A percentile compares a stretch with the other conserved stretches of the same genome.
phyloP scores from a whole-genome alignment of 208 protist genomes.

The Trichomonas vaginalis region DNA sequence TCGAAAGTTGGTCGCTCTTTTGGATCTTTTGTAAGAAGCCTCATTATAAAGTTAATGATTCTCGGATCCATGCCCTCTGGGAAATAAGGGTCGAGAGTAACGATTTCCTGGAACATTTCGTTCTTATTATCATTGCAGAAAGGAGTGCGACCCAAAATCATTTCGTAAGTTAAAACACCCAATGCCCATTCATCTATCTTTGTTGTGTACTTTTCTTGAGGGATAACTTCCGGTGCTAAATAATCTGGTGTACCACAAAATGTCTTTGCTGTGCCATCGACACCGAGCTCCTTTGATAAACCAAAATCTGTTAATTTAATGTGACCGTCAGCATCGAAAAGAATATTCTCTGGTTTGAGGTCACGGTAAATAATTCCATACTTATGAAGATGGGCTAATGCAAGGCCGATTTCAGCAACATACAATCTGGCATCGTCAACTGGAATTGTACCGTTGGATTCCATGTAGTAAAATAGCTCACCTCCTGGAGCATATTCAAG shows the following conservation, averaged over 20 bases:
- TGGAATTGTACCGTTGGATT: background rate
- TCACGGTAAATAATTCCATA: background rate
- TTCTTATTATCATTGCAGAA: background rate
- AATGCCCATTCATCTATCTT: background rate
- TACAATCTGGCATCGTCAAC: background rate
- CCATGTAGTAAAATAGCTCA: background rate
- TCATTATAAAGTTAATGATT: background rate
- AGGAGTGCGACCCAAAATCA: background rate
- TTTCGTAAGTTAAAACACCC: slow-evolving; percentile 6
- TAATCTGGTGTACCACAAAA: background rate
- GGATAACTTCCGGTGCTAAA: background rate
- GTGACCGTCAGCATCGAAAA: background rate
- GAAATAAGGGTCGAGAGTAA: background rate
- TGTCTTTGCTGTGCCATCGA: background rate
- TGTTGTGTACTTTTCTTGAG: background rate
- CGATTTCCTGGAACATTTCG: background rate
- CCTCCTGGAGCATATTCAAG: background rate
- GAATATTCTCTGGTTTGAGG: background rate
- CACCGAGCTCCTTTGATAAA: background rate
- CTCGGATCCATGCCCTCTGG: background rate
- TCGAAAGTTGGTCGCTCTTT: background rate
- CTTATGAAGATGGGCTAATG: background rate
- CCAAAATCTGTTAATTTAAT: background rate
- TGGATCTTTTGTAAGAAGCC: background rate
- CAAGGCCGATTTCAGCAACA: background rate